Evolutionary conservation across 2,329 filamentous ascomycete genomes (phyloP), one percentile per base, ranked within the genome.

Genomic region (Verticillium albo-atrum): DNA sequence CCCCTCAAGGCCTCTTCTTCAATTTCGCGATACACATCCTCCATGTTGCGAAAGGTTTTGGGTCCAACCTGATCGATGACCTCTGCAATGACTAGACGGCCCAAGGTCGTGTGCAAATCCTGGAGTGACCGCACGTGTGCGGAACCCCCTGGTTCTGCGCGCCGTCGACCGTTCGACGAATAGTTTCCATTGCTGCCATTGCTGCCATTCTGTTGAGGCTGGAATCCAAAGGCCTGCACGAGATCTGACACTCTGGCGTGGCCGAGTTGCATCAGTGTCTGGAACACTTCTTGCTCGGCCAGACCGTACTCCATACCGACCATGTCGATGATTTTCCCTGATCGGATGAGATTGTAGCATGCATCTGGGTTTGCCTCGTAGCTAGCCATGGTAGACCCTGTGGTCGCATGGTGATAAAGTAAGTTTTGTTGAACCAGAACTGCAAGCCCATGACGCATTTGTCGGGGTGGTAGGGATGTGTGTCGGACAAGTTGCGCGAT

Each of bases 381-480:
- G 70, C 86, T 87, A 26, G 90, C 89, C 55, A 81, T 72, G 53
- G 82, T 82, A 51, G 85, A 82, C 59, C 88, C 84, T 59, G 80
- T 71, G 61, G 87, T 82, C 65, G 86, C 85, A 64, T 87, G 83
- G 73, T 93, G 89, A 72, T 87, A 91, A 63, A 96, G 80, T 55
- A 98, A 84, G 69, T 93, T 92, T 71, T 97, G 90, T 71, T 98
- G 94, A 50, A 96, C 84, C 64, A 98, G 87, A 32, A 95, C 89
- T 57, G 87, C 88, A 56, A 99, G 82, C 23, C 90, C 92, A 75
- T 93, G 87, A 68, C 89, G 90, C 64, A 97, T 79, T 70, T 96
- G 89, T 57, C 86, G 85, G n/a, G 84, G 81, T 58, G 84, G 85
- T 56, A 97, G 83, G 55, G 87, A 85, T 23, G 91, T 92, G 70